Evolutionary conservation across 2,329 filamentous ascomycete genomes (phyloP).

Genomic region (Tympanopsis confertula): DNA sequence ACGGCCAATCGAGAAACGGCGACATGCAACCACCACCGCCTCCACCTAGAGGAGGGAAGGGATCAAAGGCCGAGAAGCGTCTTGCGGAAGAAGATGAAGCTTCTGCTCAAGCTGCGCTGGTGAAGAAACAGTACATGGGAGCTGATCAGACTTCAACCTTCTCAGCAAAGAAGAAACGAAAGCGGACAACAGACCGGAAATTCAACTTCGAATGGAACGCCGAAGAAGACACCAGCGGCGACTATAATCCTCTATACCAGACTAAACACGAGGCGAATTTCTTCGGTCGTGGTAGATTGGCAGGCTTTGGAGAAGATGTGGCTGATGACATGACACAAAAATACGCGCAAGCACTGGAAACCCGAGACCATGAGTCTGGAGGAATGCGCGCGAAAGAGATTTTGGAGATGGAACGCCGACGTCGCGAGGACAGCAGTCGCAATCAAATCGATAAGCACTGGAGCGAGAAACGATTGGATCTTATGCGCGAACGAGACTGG

Average conservation of each 20-base stretch:
- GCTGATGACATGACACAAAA: conserved; percentile 41
- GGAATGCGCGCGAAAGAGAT: conserved; percentile 66
- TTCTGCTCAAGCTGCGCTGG: conserved; percentile 32
- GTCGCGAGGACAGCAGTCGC: conserved; percentile 60
- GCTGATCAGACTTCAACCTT: conserved; percentile 74
- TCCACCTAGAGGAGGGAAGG: conserved; percentile 16
- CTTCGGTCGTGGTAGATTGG: conserved; percentile 16
- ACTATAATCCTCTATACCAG: background rate
- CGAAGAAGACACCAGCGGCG: conserved; percentile 73
- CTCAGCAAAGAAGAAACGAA: conserved; percentile 89
- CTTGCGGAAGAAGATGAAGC: conserved; percentile 57
- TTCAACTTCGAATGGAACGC: conserved; percentile 99
- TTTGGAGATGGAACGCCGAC: conserved; percentile 72
- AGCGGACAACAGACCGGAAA: conserved; percentile 85
- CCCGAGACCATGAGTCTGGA: conserved; percentile 67
- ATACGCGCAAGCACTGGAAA: conserved; percentile 58
- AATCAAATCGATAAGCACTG: conserved; percentile 83
- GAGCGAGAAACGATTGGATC: conserved; percentile 81
- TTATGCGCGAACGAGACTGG: conserved; percentile 98
- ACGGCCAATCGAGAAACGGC: background rate
- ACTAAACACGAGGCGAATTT: background rate
- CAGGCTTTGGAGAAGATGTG: conserved; percentile 39
- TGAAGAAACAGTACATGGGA: conserved; percentile 79
- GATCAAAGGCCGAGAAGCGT: conserved; percentile 21
- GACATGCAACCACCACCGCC: background rate